phyloP scores from a whole-genome alignment of 768 basidiomycete species.

The Russula dissimulans region DNA sequence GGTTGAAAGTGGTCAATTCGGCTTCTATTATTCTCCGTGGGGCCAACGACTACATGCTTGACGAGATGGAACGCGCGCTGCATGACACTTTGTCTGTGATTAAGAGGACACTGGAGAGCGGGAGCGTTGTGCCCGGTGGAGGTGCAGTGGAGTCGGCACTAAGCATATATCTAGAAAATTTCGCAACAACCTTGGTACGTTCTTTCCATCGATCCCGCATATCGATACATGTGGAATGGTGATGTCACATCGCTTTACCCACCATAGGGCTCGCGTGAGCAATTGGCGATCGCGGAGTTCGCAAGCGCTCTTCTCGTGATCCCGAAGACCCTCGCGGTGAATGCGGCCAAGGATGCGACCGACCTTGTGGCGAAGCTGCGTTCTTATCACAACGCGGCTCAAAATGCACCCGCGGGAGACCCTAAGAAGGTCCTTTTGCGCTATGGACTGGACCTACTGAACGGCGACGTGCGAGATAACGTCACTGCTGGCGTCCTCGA shows the following conservation, averaged over 20 bases:
- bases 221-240: background rate
- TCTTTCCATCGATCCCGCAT: background rate
- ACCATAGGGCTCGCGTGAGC: constrained; percentile 88
- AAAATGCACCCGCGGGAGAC: constrained; percentile 84
- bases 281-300: constrained; percentile 98
- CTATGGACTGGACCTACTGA: constrained; percentile 90
- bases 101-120: constrained; percentile 95
- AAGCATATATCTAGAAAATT: constrained; percentile 97
- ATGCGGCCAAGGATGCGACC: constrained; percentile 97
- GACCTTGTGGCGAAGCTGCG: constrained; percentile 95
- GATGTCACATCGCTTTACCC: background rate
- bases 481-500: constrained; percentile 88
- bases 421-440: constrained; percentile 84
- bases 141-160: constrained; percentile 96
- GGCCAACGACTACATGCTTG: constrained; percentile 98
- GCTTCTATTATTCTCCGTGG: constrained; percentile 90
- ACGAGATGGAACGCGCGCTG: constrained; percentile 97
- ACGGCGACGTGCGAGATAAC: constrained; percentile 94
- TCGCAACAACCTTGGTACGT: constrained; percentile 91
- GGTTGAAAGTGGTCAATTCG: constrained; percentile 92
- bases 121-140: constrained; percentile 91
- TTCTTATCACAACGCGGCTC: constrained; percentile 94
- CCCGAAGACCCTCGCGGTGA: constrained; percentile 93
- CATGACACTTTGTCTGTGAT: constrained; percentile 93
- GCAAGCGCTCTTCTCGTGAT: constrained; percentile 87